These are phyloP conservation scores for Furcasterigmium sp. DNA, from an alignment of 2,329 filamentous ascomycete species.

Conservation along the genomic window DNA sequence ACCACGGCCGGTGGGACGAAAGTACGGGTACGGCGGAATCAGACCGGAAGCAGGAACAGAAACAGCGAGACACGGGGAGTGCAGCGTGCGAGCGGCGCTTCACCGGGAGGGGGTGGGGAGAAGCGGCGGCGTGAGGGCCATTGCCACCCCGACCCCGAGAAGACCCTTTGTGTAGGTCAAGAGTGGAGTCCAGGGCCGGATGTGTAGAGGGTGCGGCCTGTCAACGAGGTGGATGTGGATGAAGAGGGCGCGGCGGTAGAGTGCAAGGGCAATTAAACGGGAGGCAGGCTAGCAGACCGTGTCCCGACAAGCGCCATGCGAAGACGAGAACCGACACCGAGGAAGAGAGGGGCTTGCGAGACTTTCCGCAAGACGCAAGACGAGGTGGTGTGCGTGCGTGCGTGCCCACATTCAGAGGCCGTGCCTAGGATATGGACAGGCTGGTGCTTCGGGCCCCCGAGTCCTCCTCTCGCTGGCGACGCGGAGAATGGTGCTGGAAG, in stretches of 20 bases:
- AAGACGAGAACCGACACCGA: background rate
- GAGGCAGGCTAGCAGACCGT: background rate
- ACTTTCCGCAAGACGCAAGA: background rate
- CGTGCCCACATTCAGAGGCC: background rate
- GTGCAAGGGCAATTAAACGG: conserved; percentile 2
- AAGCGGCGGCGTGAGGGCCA: conserved; percentile 25
- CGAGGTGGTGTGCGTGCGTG: conserved; percentile 1
- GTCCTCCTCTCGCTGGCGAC: too few relatives aligned
- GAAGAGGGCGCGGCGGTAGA: conserved; percentile 3
- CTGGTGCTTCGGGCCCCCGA: conserved; percentile 4
- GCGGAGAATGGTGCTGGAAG: conserved; percentile 9
- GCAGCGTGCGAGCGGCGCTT: conserved; percentile 12
- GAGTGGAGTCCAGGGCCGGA: conserved; percentile 8
- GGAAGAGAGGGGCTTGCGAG: background rate
- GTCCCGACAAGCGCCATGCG: background rate
- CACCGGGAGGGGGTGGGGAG: conserved; percentile 15
- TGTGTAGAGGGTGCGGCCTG: conserved; percentile 7
- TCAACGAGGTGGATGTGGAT: conserved; percentile 7
- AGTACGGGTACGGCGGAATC: conserved; percentile 17
- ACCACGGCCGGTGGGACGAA: conserved; percentile 23
- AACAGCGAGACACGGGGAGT: conserved; percentile 14
- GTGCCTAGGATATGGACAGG: too few relatives aligned
- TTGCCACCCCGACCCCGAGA: conserved; percentile 17
- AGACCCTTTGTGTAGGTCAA: conserved; percentile 13
- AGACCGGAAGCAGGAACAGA: conserved; percentile 10